Percentiles rank a stretch among this genome's conserved stretches.
phyloP scores from a whole-genome alignment of 2,329 filamentous ascomycete genomes.

The Penicillium hordei region DNA sequence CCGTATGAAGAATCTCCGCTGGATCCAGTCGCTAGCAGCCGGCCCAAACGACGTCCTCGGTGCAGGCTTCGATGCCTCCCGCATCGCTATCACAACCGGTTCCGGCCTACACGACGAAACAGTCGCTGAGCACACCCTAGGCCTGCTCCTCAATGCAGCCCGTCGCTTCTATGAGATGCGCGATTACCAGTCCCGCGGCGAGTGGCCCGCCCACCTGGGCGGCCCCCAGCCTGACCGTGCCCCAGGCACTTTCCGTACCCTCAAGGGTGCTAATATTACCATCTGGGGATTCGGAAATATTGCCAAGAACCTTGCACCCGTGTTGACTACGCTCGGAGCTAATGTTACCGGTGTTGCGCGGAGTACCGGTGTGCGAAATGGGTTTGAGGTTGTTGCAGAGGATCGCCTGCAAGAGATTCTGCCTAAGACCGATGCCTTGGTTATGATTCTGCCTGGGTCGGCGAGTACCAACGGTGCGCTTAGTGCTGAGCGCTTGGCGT shows the following conservation, averaged over 20 bases:
- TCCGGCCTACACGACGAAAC: constrained; percentile 64
- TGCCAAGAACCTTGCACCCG: constrained; percentile 59
- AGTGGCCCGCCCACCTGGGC: constrained; percentile 63
- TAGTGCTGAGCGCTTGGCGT: constrained; percentile 53
- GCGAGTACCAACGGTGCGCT: constrained; percentile 58
- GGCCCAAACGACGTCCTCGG: constrained; percentile 65
- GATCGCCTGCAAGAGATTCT: constrained; percentile 56
- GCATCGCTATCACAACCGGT: constrained; percentile 58
- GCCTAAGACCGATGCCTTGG: constrained; percentile 61
- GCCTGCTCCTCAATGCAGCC: constrained; percentile 45
- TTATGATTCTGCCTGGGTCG: constrained; percentile 65
- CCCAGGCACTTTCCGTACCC: constrained; percentile 57
- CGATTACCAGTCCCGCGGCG: constrained; percentile 57
- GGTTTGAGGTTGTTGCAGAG: constrained; percentile 59
- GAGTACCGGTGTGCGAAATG: constrained; percentile 56
- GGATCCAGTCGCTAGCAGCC: constrained; percentile 67
- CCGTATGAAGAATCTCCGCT: constrained; percentile 58
- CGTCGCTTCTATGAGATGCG: constrained; percentile 59
- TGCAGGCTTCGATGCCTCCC: constrained; percentile 58
- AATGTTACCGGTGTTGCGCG: constrained; percentile 61
- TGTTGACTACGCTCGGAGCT: constrained; percentile 57
- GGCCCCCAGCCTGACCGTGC: constrained; percentile 51
- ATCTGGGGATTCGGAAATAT: constrained; percentile 70
- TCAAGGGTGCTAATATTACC: constrained; percentile 58
- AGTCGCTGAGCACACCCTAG: constrained; percentile 65